phyloP scores from a whole-genome alignment of 208 protist species.

The Lotmaria passim region DNA sequence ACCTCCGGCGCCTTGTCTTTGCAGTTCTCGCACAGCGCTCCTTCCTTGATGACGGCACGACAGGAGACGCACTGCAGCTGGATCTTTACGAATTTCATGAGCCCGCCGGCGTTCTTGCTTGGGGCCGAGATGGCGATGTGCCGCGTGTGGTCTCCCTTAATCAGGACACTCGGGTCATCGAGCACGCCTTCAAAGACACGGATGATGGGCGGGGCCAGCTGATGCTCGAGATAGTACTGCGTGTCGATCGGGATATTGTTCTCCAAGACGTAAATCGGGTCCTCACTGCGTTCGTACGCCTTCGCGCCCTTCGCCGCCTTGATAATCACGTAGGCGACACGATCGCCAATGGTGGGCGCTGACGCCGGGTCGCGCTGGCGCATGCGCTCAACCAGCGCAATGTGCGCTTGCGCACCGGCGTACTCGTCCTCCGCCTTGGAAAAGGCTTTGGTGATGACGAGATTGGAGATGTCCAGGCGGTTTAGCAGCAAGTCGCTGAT shows the following conservation, averaged over 20 bases:
- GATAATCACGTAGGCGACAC: conserved; percentile 87
- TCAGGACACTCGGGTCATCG: conserved; percentile 86
- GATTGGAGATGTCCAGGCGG: conserved; percentile 84
- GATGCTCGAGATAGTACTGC: conserved; percentile 91
- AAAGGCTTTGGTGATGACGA: conserved; percentile 89
- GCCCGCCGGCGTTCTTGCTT: conserved; percentile 90
- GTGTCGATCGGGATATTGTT: conserved; percentile 92
- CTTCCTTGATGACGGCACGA: conserved; percentile 78
- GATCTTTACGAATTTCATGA: conserved; percentile 98
- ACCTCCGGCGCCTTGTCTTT: conserved; percentile 87
- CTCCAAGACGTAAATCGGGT: conserved; percentile 98
- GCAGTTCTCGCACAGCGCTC: conserved; percentile 95
- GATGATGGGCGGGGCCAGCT: conserved; percentile 79
- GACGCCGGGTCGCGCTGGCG: conserved; percentile 82
- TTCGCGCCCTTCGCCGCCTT: conserved; percentile 87
- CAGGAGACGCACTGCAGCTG: conserved; percentile 97
- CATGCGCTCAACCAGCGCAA: conserved; percentile 88
- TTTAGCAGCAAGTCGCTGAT: conserved; percentile 89
- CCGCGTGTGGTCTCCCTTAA: conserved; percentile 98
- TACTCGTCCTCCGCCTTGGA: conserved; percentile 97
- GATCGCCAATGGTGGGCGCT: conserved; percentile 83
- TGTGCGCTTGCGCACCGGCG: conserved; percentile 78
- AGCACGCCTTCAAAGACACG: conserved; percentile 97
- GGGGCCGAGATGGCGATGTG: conserved; percentile 94
- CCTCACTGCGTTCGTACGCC: conserved; percentile 99